A percentile compares a stretch with the other conserved stretches of the same genome.
Conservation (phyloP, 768 basidiomycete species). For the Harrya chromipes region DNA sequence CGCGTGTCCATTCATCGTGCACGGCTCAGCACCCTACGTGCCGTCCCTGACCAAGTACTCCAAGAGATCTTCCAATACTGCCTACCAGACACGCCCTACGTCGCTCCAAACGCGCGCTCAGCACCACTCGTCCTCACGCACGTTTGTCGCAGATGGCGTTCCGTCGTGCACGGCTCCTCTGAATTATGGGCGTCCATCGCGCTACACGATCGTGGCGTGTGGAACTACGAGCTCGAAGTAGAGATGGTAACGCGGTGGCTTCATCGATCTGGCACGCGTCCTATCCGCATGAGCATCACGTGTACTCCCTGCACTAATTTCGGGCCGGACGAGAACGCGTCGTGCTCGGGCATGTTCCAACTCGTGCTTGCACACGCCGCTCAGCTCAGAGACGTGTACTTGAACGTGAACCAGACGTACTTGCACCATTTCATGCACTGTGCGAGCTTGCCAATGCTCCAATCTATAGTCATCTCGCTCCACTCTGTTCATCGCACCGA, state of each 20-base stretch:
- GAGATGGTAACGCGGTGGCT: slow-evolving; percentile 26
- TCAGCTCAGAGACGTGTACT: slow-evolving; percentile 15
- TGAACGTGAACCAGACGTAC: slow-evolving; percentile 19
- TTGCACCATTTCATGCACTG: slow-evolving; percentile 16
- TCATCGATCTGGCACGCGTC: slow-evolving; percentile 17
- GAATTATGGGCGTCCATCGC: slow-evolving; percentile 32
- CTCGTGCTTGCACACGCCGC: slow-evolving; percentile 20
- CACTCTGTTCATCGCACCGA: slow-evolving; percentile 5
- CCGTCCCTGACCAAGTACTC: slow-evolving; percentile 30
- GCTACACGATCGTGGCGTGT: slow-evolving; percentile 27
- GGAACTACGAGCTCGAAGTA: slow-evolving; percentile 27
- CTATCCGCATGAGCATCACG: slow-evolving; percentile 22
- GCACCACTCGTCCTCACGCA: slow-evolving; percentile 34
- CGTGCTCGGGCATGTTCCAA: slow-evolving; percentile 19
- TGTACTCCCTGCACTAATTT: slow-evolving; percentile 19
- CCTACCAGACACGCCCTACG: slow-evolving; percentile 21
- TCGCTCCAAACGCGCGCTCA: slow-evolving; percentile 17
- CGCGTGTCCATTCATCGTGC: slow-evolving; percentile 24
- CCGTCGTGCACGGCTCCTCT: slow-evolving; percentile 26
- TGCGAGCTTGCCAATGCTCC: slow-evolving; percentile 10
- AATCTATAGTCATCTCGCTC: slow-evolving; percentile 17
- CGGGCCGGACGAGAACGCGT: background rate
- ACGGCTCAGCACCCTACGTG: slow-evolving; percentile 27
- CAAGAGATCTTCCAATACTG: slow-evolving; percentile 32
- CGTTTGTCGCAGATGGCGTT: slow-evolving; percentile 33